Evolutionary conservation across 148 eudicot genomes (phyloP), one percentile per base, ranked within the genome.

Genomic region (Chenopodium berlandieri): DNA sequence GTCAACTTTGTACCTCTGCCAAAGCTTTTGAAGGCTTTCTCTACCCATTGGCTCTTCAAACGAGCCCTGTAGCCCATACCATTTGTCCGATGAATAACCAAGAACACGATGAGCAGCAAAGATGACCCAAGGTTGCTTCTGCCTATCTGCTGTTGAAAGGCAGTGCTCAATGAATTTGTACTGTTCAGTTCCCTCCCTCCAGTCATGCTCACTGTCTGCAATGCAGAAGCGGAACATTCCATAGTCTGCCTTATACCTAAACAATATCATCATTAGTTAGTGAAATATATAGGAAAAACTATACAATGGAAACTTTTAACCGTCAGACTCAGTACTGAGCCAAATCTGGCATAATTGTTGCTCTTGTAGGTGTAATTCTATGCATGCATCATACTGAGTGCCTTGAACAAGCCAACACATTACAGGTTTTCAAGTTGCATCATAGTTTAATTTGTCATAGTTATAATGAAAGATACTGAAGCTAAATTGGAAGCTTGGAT

Each of bases 211-310:
- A 34, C 81, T 86, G 76, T 94, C 98, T 50, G 97, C 97, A 89
- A 94, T 88, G 87, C 98, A 94, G 86, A 92, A 94, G 71, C 88
- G 92, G 74, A 94, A 92, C 98, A 94, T 94, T 27, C 98, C 98
- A 74, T 88, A 94, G 85, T 94, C 95, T 48, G 88, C 82, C 17
- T 86, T 75, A 81, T 94, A 94, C 98, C 98, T 94, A 80, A 34
- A 37, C 7, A 70, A 31, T 30, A 63, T 40, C 56, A 19, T 34
- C 79, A 82, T 71, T 19, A 44, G 54, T 9, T 20, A 48, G 16
- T 37, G 30, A 32, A 37, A 25, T 14, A 4, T 40, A 50, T 34
- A 77, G 25, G 10, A 52, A 32, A 9, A 17, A 50, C 11, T 9
- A 54, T 40, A 62, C 6, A 17, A 56, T 22, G 7, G 9, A 62